phyloP scores from a whole-genome alignment of 306 rosid genomes.

The Prunus kanzakura region DNA sequence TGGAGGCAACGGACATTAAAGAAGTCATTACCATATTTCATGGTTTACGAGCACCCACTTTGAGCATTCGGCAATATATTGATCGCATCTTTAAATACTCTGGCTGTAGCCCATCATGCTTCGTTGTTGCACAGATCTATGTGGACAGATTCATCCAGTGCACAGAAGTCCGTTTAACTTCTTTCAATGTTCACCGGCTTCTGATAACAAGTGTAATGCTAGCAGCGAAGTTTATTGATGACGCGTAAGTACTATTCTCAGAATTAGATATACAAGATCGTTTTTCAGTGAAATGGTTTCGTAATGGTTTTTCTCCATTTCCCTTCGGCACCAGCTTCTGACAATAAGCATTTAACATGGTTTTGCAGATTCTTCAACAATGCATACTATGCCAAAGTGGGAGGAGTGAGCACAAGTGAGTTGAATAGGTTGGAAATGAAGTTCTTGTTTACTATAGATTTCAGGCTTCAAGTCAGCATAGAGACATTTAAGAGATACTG shows the following conservation, averaged over 20 bases:
- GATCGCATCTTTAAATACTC: constrained; percentile 92
- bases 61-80: constrained; percentile 68
- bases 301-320: neutral
- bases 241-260: constrained; percentile 58
- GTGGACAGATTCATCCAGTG: constrained; percentile 67
- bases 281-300: neutral
- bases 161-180: constrained; percentile 59
- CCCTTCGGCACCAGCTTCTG: constrained; percentile 4
- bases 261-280: neutral
- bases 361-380: constrained; percentile 84
- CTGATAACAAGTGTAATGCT: constrained; percentile 89
- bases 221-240: constrained; percentile 89
- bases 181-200: constrained; percentile 86
- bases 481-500: constrained; percentile 78
- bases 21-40: constrained; percentile 70
- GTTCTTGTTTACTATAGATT: constrained; percentile 77
- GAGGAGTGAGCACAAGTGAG: constrained; percentile 83
- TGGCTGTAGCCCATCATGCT: constrained; percentile 95
- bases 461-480: constrained; percentile 73
- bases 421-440: constrained; percentile 85
- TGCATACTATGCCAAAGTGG: constrained; percentile 95
- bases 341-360: constrained; percentile 6
- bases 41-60: constrained; percentile 72
- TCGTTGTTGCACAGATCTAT: constrained; percentile 70
- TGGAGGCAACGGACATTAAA: constrained; percentile 46